These are phyloP conservation scores for Infundibulicybe gibba DNA, from an alignment of 768 basidiomycete genomes.

Conservation along the genomic window DNA sequence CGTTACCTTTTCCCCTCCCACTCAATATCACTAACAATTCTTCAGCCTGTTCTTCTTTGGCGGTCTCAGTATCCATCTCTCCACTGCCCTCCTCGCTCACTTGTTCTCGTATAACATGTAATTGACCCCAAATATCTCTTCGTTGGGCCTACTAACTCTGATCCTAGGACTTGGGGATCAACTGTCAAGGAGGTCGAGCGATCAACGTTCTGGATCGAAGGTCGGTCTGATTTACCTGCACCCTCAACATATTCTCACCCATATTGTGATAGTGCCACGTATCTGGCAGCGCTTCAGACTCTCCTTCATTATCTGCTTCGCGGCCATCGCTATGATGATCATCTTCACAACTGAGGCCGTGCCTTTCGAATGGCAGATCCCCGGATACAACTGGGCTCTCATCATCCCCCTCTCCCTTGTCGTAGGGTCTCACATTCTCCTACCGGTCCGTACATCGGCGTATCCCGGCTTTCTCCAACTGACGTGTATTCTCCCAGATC, in stretches of 20 bases:
- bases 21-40: not conserved
- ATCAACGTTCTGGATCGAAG: constrained; percentile 87
- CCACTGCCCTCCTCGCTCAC: constrained; percentile 63
- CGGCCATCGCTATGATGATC: constrained; percentile 56
- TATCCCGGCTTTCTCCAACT: constrained; percentile 3
- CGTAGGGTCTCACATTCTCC: constrained; percentile 64
- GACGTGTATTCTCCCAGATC: constrained; percentile 35
- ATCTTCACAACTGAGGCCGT: constrained; percentile 53
- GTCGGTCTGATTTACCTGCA: constrained; percentile 11
- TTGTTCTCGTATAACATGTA: constrained; percentile 62
- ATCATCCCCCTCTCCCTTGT: constrained; percentile 70
- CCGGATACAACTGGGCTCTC: constrained; percentile 63
- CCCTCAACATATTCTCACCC: constrained; percentile 1
- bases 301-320: constrained; percentile 60
- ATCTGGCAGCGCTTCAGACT: constrained; percentile 82
- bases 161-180: constrained; percentile 48
- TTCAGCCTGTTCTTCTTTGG: constrained; percentile 77
- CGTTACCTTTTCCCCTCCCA: constrained; percentile 20
- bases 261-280: constrained; percentile 50
- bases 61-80: constrained; percentile 70
- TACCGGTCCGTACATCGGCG: constrained; percentile 51
- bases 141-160: constrained; percentile 4
- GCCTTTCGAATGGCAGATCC: constrained; percentile 65
- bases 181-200: constrained; percentile 79
- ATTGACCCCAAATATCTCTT: constrained; percentile 9